Base-by-base conservation (phyloP, 108 stramenopile species). In the Cyclotella sp. region DNA sequence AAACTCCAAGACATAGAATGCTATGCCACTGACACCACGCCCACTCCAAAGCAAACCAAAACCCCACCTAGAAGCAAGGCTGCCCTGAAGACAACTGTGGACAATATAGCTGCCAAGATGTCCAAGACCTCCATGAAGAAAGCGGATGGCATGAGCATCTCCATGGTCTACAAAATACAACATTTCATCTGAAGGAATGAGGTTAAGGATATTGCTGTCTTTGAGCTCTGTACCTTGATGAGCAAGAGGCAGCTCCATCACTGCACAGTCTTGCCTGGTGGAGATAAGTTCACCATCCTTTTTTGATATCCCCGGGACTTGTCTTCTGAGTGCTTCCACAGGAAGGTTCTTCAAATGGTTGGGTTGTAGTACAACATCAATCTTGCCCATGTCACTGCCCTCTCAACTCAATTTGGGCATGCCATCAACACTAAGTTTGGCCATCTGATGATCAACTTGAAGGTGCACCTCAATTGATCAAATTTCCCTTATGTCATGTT, bases 301-400 rank as follows among this genome's bases (percentile, higher is more conserved):
- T n/a, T 18, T 10, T 13, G 53, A 7, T 54, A 54, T 54, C 53
- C 53, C 53, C 9, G 53, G 18, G 53, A 13, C 7, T 19, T 54
- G 12, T 7, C n/a, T 18, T 18, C 53, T 10, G 53, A 54, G 53
- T 19, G 53, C n/a, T 13, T 19, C 12, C n/a, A 13, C n/a, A 54
- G 53, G 53, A 54, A 54, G 53, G 21, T 54, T 7, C 53, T 54
- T n/a, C 7, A 13, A 19, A 19, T 19, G 7, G 53, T 19, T 7
- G 53, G 53, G 21, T 19, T 54, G 7, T 13, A 7, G 7, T n/a
- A n/a, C 18, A 7, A 54, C 53, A 19, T 7, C 15, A n/a, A n/a
- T 18, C 53, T n/a, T 54, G 53, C 53, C n/a, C 53, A 19, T 54
- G 53, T 54, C 53, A 19, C n/a, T 7, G n/a, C n/a, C 18, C 53